phyloP scores from a whole-genome alignment of 345 rosid genomes.

The Brassica carinata region DNA sequence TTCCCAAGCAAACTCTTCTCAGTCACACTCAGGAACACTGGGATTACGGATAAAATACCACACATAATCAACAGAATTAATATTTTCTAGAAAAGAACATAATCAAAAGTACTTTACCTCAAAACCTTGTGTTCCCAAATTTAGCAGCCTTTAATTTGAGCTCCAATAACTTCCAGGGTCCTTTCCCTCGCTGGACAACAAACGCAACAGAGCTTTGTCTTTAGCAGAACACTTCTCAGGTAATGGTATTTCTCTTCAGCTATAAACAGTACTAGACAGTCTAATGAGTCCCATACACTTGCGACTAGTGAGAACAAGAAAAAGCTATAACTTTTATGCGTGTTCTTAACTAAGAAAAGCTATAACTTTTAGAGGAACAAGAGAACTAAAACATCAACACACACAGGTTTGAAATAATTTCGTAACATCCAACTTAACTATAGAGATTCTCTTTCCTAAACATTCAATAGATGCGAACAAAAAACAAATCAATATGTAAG shows the following conservation, averaged over 20 bases:
- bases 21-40: conserved; percentile 45
- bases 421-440: too few relatives aligned
- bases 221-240: conserved; percentile 53
- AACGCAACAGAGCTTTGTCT: conserved; percentile 48
- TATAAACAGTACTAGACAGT: too few relatives aligned
- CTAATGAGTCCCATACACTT: too few relatives aligned
- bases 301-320: too few relatives aligned
- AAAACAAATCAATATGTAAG: too few relatives aligned
- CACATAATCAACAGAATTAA: background rate
- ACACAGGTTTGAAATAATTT: too few relatives aligned
- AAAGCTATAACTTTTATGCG: too few relatives aligned
- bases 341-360: too few relatives aligned
- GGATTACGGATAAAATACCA: conserved; percentile 51
- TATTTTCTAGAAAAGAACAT: conserved; percentile 43
- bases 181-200: conserved; percentile 53
- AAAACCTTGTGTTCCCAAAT: conserved; percentile 39
- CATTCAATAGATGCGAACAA: too few relatives aligned
- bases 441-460: too few relatives aligned
- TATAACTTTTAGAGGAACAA: too few relatives aligned
- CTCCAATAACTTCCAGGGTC: conserved; percentile 50
- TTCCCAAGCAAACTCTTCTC: conserved; percentile 36
- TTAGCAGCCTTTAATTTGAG: conserved; percentile 45
- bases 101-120: conserved; percentile 48
- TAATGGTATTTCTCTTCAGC: conserved; percentile 23
- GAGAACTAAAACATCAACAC: too few relatives aligned